Evolutionary conservation across 768 basidiomycete genomes (phyloP), one percentile per base, ranked within the genome.

Genomic region (Leccinum sublutescens): DNA sequence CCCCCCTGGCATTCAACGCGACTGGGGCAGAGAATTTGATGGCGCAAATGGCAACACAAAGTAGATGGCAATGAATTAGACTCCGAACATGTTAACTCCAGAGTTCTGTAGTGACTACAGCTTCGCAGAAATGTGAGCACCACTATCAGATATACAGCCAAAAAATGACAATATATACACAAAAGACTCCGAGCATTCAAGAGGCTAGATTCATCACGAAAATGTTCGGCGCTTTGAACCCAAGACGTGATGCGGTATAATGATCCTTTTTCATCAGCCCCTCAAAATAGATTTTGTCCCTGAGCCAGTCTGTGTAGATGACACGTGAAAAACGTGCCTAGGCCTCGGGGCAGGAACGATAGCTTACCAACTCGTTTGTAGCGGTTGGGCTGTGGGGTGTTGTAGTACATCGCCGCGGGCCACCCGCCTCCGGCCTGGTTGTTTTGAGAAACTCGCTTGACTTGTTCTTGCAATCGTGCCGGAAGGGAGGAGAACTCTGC

Each of bases 191-290:
- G 19, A 51, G 29, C 9, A 52, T 55, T 76, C 71, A 86, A n/a
- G 78, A 72, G 11, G 78, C 76, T 43, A 89, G 62, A 56, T 80
- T 79, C 86, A 93, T 84, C 40, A 91, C 78, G 68, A 90, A 90
- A 40, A 92, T 82, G 67, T 93, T 93, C 6, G 90, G 84, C 3
- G 91, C 91, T 56, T 79, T 81, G 74, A 84, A 93, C 2, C 91
- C 91, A 29, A 93, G 82, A 6, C 89, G 81, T 9, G 77, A 69
- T 27, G 73, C 63, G 2, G 80, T 76, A 64, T 92, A 93, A 8
- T 64, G 66, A 63, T 91, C 88, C 62, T 87, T 82, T 68, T 78
- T 83, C 11, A 63, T 63, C 57, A 93, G 65, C 15, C 80, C 78
- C 59, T 93, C 90, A 59, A 93, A 91, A 71, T 79, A 90, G 21